phyloP scores from a whole-genome alignment of 2,329 filamentous ascomycete genomes.

The Claviceps sp. region DNA sequence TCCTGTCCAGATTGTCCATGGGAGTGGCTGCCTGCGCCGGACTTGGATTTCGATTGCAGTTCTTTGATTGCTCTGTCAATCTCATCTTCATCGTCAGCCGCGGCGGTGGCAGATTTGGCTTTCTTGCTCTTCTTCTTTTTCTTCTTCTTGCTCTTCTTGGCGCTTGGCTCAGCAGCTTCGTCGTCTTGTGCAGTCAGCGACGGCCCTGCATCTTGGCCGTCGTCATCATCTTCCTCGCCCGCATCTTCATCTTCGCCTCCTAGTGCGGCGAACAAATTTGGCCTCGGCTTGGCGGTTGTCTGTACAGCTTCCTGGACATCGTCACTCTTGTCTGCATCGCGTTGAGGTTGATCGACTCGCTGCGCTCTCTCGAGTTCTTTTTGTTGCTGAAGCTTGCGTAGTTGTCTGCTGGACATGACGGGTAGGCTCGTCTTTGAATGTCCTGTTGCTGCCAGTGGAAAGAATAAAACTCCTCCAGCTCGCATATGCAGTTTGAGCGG shows the following conservation, averaged over 20 bases:
- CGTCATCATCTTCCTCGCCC: constrained; percentile 13
- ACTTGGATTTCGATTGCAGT: constrained; percentile 15
- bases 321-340: constrained; percentile 17
- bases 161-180: not conserved
- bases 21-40: not conserved
- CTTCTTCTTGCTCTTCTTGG: constrained; percentile 25
- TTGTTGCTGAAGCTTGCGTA: constrained; percentile 39
- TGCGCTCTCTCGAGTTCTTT: constrained; percentile 26
- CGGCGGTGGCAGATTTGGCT: constrained; percentile 18
- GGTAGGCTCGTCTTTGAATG: not conserved
- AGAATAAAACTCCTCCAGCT: not conserved
- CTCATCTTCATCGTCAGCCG: constrained; percentile 30
- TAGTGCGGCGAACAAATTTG: constrained; percentile 40
- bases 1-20: constrained; percentile 5
- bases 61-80: constrained; percentile 42
- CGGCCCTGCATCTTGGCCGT: constrained; percentile 19
- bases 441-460: too few species aligned
- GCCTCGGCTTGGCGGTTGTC: constrained; percentile 23
- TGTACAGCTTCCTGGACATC: constrained; percentile 18
- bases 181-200: constrained; percentile 16
- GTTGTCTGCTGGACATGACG: constrained; percentile 36
- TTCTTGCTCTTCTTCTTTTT: constrained; percentile 20
- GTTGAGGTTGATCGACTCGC: constrained; percentile 2
- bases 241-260: constrained; percentile 29
- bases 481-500: not conserved